Evolutionary conservation across 1,284 basidiomycete species (phyloP).

Genomic region (Xanthoconium separans): DNA sequence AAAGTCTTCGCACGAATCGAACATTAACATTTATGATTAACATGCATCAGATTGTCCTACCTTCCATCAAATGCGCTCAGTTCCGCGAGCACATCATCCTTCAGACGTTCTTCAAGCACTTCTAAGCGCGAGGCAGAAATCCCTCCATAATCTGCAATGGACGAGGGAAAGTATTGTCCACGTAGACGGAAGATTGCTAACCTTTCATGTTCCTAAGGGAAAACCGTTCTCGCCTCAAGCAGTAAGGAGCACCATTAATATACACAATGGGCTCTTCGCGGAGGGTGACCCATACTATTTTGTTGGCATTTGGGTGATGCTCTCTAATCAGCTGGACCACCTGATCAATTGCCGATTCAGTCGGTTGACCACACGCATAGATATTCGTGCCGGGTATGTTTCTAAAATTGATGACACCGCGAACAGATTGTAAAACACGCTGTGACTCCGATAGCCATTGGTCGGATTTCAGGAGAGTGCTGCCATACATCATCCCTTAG

Average conservation of each 20-base stretch:
- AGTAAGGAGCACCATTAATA: constrained; percentile 86
- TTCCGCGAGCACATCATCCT: constrained; percentile 87
- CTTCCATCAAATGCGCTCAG: constrained; percentile 81
- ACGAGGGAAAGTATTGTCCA: constrained; percentile 3
- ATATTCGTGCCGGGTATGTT: constrained; percentile 83
- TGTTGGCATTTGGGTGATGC: constrained; percentile 58
- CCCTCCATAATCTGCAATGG: constrained; percentile 77
- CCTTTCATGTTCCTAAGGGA: constrained; percentile 88
- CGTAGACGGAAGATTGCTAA: constrained; percentile 23
- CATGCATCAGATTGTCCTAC: constrained; percentile 34
- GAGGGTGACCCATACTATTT: constrained; percentile 90
- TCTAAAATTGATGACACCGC: constrained; percentile 95
- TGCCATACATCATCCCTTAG: constrained; percentile 28
- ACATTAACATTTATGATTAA: background rate
- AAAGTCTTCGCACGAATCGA: constrained; percentile 42
- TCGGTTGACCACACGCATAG: constrained; percentile 92
- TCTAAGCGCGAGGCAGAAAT: constrained; percentile 89
- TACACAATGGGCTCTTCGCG: constrained; percentile 95
- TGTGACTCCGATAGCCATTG: constrained; percentile 80
- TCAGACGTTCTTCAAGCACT: constrained; percentile 87
- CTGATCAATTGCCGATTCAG: constrained; percentile 84
- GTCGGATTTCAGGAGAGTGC: constrained; percentile 88
- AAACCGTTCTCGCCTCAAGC: constrained; percentile 75
- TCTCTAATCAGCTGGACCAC: constrained; percentile 74
- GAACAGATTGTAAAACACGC: constrained; percentile 65